Conservation (phyloP, 208 protist species). For the Vickermania ingenoplastis region DNA sequence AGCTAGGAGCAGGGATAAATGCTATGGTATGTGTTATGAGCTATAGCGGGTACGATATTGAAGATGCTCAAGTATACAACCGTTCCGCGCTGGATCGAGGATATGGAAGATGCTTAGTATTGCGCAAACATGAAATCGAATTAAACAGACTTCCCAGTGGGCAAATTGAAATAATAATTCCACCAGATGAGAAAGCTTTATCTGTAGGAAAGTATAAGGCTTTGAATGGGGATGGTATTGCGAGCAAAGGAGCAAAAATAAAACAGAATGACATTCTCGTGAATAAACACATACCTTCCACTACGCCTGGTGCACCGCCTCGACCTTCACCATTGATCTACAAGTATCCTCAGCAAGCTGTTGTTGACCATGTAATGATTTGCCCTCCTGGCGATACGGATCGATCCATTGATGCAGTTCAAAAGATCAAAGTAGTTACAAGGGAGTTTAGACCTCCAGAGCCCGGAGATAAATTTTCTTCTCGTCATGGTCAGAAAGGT, state of each 20-base stretch:
- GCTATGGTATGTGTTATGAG: slow-evolving; percentile 99
- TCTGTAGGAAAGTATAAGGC: slow-evolving; percentile 33
- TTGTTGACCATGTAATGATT: slow-evolving; percentile 93
- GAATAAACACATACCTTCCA: slow-evolving; percentile 86
- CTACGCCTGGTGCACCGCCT: slow-evolving; percentile 29
- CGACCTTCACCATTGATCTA: slow-evolving; percentile 73
- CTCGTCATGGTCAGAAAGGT: slow-evolving; percentile 99
- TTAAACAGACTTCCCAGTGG: slow-evolving; percentile 51
- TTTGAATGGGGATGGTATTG: slow-evolving; percentile 94
- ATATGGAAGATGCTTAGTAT: slow-evolving; percentile 92
- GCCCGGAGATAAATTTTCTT: slow-evolving; percentile 99
- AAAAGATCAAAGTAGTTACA: slow-evolving; percentile 94
- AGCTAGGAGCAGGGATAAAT: slow-evolving; percentile 99
- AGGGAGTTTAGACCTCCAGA: slow-evolving; percentile 90
- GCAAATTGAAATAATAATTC: slow-evolving; percentile 64
- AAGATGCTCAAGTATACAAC: slow-evolving; percentile 99
- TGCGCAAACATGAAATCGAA: slow-evolving; percentile 85
- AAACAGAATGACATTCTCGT: slow-evolving; percentile 89
- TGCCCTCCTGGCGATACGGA: slow-evolving; percentile 79
- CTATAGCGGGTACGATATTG: slow-evolving; percentile 99
- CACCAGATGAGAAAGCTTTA: slow-evolving; percentile 40
- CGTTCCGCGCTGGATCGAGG: slow-evolving; percentile 94
- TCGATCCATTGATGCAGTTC: slow-evolving; percentile 74
- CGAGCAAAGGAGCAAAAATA: slow-evolving; percentile 81
- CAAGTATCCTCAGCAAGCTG: slow-evolving; percentile 88